Evolutionary conservation across 2,329 filamentous ascomycete species (phyloP), one percentile per base, ranked within the genome.

Genomic region (Colletotrichum neosansevieriae): DNA sequence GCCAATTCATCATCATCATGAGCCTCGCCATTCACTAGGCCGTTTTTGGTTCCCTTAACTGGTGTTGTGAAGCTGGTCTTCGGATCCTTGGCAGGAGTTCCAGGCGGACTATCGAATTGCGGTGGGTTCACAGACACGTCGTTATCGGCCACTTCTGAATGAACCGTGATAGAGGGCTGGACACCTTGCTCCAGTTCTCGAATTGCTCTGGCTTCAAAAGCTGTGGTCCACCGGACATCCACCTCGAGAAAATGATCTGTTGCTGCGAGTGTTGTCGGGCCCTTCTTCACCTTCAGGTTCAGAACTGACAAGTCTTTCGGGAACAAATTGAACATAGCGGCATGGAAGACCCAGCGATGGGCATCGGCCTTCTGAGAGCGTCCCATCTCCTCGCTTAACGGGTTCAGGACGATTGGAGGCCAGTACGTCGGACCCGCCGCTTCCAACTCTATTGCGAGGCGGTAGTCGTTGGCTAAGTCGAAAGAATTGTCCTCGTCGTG

Each of bases 391-490:
- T 70, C 47, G 58, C 40, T 24, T 44, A 49, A 45, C 42, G 45
- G 38, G 47, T 58, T 56, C 53, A 64, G 21, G 9, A 51, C 40
- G 13, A 83, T 74, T 0, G 87, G 87, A 3, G 87, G 87, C 87
- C 87, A 89, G 42, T 78, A 78, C 11, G 78, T 76, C 61, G 82
- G 81, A 50, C 82, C 82, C 6, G 82, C 82, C 9, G 86, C 83
- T 72, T 86, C 84, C 15, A 89, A 76, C 72, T 89, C 86, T 44
- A 88, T 76, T 19, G 80, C 77, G 13, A 89, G 74, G 65, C 81
- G 78, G 74, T 89, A 89, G 21, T 78, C 76, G 57, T 86, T 81
- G 34, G 82, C 84, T 44, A 87, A 76, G 67, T 82, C 82, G 71
- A 85, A 84, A 5, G 80, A 78, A 36, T 77, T 76, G 24, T 84